Evolutionary conservation across 805 yeast species (phyloP).

Genomic region (Candida coquimbonensis): DNA sequence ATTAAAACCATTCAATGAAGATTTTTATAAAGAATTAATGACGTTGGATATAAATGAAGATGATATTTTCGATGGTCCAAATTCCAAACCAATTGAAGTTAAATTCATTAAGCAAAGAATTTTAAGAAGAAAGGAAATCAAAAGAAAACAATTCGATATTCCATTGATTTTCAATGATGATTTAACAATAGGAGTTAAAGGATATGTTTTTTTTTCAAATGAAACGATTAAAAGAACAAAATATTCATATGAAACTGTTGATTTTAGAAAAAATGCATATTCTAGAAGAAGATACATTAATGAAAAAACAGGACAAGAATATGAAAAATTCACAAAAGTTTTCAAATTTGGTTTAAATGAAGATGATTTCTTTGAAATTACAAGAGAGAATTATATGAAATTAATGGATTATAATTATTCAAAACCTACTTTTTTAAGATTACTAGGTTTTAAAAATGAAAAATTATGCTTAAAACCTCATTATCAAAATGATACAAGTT

Average conservation of each 20-base stretch:
- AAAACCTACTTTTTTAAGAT: conserved; percentile 44
- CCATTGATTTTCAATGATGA: conserved; percentile 50
- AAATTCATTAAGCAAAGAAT: conserved; percentile 41
- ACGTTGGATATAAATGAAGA: conserved; percentile 16
- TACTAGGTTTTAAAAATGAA: conserved; percentile 59
- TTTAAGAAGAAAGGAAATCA: conserved; percentile 51
- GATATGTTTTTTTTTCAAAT: conserved; percentile 55
- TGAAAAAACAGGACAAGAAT: conserved; percentile 37
- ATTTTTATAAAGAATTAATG: conserved; percentile 49
- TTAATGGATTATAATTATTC: conserved; percentile 28
- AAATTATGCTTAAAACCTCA: conserved; percentile 37
- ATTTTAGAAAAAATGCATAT: conserved; percentile 44
- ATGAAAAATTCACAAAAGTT: conserved; percentile 30
- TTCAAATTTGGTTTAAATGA: conserved; percentile 34
- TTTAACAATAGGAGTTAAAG: conserved; percentile 60
- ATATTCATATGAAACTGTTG: conserved; percentile 48
- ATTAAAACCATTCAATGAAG: conserved; percentile 34
- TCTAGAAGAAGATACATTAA: conserved; percentile 34
- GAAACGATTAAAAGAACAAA: conserved; percentile 44
- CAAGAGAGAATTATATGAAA: conserved; percentile 29
- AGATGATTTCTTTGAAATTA: conserved; percentile 34
- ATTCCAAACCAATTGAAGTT: conserved; percentile 35
- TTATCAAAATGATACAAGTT: conserved; percentile 41
- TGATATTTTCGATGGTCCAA: conserved; percentile 31
- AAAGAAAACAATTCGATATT: conserved; percentile 55